Evolutionary conservation across 2,329 filamentous ascomycete genomes (phyloP), one percentile per base, ranked within the genome.

Genomic region (Aureobasidium zeae): DNA sequence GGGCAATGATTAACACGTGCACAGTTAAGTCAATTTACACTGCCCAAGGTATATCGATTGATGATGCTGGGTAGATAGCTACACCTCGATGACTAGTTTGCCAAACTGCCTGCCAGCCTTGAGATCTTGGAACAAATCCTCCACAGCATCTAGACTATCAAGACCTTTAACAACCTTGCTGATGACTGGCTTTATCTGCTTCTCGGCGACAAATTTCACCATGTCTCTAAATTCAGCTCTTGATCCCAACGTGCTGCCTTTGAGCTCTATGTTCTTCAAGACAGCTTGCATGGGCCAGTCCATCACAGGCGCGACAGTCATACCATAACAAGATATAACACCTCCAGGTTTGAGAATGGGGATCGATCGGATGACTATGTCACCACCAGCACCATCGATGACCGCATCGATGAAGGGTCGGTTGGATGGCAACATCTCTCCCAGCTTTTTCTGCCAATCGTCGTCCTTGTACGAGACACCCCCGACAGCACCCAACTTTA

Each of bases 211-310:
- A 64, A 91, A 93, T 1, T 72, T 69, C 4, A 93, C 70, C 86
- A 94, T 94, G 15, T 87, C 83, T 15, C 67, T 68, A 57, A 94
- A 94, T 64, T 94, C 87, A 56, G 74, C 77, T 28, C 82, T 73
- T 19, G 83, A 89, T 1, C 87, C 87, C 86, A 94, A 93, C 0
- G 86, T 93, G 10, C 75, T 78, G 12, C 87, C 87, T 37, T 74
- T 73, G 30, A 94, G 71, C 35, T 94, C 86, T 38, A 94, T 72
- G 55, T 94, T 91, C 60, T 79, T 82, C 49, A 94, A 62, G 9
- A 88, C 81, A 0, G 86, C 86, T 50, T 70, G 64, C 82, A 94
- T 93, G 11, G 76, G 56, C 72, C 83, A 94, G 44, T 85, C 77
- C 79, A 91, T 87, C 64, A 79, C 83, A 3, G 86, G 86, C 1